Evolutionary conservation across 2,329 filamentous ascomycete genomes (phyloP), one percentile per base, ranked within the genome.

Genomic region (Fusarium decemcellulare): DNA sequence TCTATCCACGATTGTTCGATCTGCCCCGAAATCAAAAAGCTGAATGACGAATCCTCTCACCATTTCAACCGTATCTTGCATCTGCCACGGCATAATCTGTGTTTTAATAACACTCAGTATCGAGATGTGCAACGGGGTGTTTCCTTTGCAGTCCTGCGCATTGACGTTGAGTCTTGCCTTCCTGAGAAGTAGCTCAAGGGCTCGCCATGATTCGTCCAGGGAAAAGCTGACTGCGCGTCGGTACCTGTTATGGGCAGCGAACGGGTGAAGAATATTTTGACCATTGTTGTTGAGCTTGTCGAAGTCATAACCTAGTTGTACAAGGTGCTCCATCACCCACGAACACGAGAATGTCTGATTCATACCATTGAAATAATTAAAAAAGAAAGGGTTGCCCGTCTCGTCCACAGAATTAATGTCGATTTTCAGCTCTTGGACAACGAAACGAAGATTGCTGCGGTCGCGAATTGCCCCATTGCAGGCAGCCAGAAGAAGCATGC

Each of bases 391-490:
- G 15, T 15, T 7, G 5, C 53, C 32, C 5, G 29, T 3, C 10
- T 15, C 30, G 5, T 47, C 32, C 8, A 34, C 12, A 1, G 14
- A 6, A 4, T 55, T 43, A 0, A 55, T 36, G 14, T 36, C 11
- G 4, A 34, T n/a, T 12, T 44, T 29, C 18, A 52, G 8, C 29
- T 52, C 48, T 3, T 52, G 18, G 15, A 23, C 23, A 52, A 52
- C 10, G 15, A 52, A 52, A 14, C 10, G 18, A 15, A 55, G 3
- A 29, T 1, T 11, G 48, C 34, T 11, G 5, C 15, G 1, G 30
- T 2, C 4, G 2, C 3, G 2, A 14, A 3, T 11, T 29, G 27
- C 23, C 8, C 23, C n/a, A 2, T 1, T 1, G 4, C 9, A 30
- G 12, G 48, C 34, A 40, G 23, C 23, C 6, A 3, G 0, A 16